Evolutionary conservation across 306 rosid genomes (phyloP), one percentile per base, ranked within the genome.

Genomic region (Glycyrrhiza uralensis): DNA sequence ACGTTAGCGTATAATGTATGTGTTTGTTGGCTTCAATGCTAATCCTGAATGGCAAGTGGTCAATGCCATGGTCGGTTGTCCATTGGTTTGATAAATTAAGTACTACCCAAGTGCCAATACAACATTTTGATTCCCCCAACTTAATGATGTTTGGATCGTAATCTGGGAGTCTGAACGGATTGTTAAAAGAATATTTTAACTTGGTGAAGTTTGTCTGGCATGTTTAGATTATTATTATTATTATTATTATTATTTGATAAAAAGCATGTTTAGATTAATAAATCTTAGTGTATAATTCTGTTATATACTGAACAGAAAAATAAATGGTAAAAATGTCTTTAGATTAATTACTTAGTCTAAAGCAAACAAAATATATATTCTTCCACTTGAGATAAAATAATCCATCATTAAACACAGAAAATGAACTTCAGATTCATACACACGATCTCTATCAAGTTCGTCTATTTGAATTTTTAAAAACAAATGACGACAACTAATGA

Each of bases 51-150:
- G 45, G 61, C 36, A 46, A 20, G 28, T 33, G 47, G 63, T 51
- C 71, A 60, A 14, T 20, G 62, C 52, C 7, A 62, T 74, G 51
- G 61, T 33, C 13, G 29, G 26, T 60, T 73, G 39, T 46, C 77
- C 15, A 7, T 32, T 69, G 12, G 33, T 32, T 12, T 57, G 35
- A 26, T 58, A 12, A 56, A n/a, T n/a, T n/a, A n/a, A 46, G 36
- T 72, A 46, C 7, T 44, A 5, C 12, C 35, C 60, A 65, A 60
- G 2, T 50, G 14, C 61, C 36, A 51, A 20, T 13, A 6, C 2
- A 33, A 32, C 32, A 50, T 45, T 28, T 66, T 63, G 73, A 78
- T 29, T 66, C 29, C 24, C 6, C 5, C 23, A 33, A 32, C 52
- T 23, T 63, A 20, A 39, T 12, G 39, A 65, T 42, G 4, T 42